Percentiles rank a stretch among this genome's conserved stretches.
phyloP scores from a whole-genome alignment of 208 protist genomes.

The Angomonas deanei region DNA sequence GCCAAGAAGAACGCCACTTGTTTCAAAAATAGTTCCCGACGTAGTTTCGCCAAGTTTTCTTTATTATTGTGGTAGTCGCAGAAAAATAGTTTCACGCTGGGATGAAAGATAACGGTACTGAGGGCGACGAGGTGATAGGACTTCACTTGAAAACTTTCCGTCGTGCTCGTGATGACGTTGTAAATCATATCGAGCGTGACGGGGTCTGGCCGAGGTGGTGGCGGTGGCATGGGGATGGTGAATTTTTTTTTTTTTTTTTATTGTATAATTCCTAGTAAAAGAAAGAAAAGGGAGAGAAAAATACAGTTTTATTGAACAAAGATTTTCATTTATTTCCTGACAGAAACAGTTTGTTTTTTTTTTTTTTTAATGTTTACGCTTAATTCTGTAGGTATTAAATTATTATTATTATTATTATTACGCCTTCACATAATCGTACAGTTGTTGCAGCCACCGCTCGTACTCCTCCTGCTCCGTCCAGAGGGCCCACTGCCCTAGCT shows the following conservation, averaged over 20 bases:
- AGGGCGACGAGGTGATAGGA: constrained; percentile 78
- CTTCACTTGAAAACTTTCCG: constrained; percentile 35
- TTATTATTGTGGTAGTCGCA: constrained; percentile 45
- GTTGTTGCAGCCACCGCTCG: constrained; percentile 78
- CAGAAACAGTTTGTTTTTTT: neutral
- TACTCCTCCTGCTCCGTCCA: constrained; percentile 87
- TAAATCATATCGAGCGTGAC: constrained; percentile 83
- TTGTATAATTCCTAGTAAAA: neutral
- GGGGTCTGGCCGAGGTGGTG: constrained; percentile 71
- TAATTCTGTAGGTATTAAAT: no score
- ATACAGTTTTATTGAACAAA: no score
- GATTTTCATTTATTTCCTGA: neutral
- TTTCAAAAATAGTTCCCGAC: constrained; percentile 53
- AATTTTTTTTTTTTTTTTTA: constrained; percentile 11
- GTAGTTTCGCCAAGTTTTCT: constrained; percentile 15
- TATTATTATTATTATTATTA: constrained; percentile 17
- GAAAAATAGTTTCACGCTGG: constrained; percentile 75
- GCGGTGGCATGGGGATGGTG: constrained; percentile 28
- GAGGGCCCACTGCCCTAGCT: constrained; percentile 69
- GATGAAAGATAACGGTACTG: constrained; percentile 74
- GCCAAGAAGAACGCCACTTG: constrained; percentile 67
- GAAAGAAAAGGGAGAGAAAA: neutral
- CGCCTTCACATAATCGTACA: constrained; percentile 76
- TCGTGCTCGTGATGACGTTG: constrained; percentile 32
- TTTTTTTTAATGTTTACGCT: neutral